Evolutionary conservation across 2,329 filamentous ascomycete genomes (phyloP), one percentile per base, ranked within the genome.

Genomic region (Ceratocystis lukuohia): DNA sequence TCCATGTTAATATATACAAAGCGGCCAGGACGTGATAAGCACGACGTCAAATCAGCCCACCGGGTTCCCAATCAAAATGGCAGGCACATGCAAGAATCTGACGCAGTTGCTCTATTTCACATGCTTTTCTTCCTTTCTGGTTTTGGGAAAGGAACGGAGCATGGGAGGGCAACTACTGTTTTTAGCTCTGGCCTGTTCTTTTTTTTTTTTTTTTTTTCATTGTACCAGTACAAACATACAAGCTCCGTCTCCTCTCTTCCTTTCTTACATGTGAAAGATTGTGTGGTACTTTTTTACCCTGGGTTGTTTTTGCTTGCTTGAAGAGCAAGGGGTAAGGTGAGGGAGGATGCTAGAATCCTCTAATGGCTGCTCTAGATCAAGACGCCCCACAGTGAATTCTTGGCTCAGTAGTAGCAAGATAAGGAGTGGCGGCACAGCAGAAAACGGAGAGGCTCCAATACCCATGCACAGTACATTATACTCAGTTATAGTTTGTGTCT

Each of bases 41-140:
- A 50, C 61, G 20, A 10, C n/a, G 48, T 22, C n/a, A 50, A 50
- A 50, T 50, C 48, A 50, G n/a, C 8, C 48, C 48, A 50, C 8
- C 15, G 17, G 48, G 7, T 25, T 22, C 48, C 48, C 37, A 41
- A 15, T 41, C 37, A 41, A 22, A 28, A 37, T 5, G 48, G 46
- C 28, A 56, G 46, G 25, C 62, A 53, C 46, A 57, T 56, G 62
- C 62, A 56, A 64, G 61, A 63, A 63, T 63, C 61, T 63, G 41
- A 57, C 53, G 53, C 22, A 30, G 22, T 30, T 57, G 53, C 53
- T n/a, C 61, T 17, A 28, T 28, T 33, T 63, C 61, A 63, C 61
- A 63, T 63, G 61, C 61, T 57, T 57, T 33, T 12, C 25, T 33
- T 41, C 37, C 37, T 33, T 61, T 50, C 48, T 50, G 48, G 7